phyloP scores from a whole-genome alignment of 2,329 filamentous ascomycete genomes.

The Sporothrix protearum region DNA sequence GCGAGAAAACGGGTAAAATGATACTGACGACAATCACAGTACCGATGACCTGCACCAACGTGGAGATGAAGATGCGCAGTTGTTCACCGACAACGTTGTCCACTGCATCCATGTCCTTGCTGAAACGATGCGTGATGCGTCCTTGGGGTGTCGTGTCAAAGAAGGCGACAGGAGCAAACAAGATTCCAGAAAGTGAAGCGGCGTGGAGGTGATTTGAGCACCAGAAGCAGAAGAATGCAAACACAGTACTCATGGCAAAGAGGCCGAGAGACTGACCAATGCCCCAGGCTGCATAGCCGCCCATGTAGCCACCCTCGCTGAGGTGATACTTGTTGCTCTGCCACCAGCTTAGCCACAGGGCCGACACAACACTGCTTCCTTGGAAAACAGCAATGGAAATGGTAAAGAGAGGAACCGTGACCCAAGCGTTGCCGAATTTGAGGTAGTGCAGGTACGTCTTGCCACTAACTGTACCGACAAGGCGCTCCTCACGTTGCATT shows the following conservation, averaged over 20 bases:
- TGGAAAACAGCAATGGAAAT: conserved; percentile 53
- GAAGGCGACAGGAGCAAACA: conserved; percentile 88
- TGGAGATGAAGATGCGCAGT: conserved; percentile 69
- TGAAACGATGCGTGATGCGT: conserved; percentile 96
- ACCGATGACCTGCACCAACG: conserved; percentile 65
- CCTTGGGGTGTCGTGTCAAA: conserved; percentile 95
- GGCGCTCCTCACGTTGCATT: conserved; percentile 57
- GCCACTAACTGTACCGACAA: conserved; percentile 59
- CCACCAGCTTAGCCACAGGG: conserved; percentile 67
- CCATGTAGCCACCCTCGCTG: conserved; percentile 47
- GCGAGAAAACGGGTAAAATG: conserved; percentile 89
- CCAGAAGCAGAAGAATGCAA: conserved; percentile 41
- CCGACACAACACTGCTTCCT: conserved; percentile 60
- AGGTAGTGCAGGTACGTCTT: conserved; percentile 62
- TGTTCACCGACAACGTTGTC: conserved; percentile 93
- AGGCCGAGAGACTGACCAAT: conserved; percentile 52
- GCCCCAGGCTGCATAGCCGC: conserved; percentile 58
- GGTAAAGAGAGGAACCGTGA: conserved; percentile 53
- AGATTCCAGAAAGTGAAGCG: conserved; percentile 34
- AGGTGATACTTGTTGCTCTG: conserved; percentile 52
- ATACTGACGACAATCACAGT: conserved; percentile 81
- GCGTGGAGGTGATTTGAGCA: conserved; percentile 47
- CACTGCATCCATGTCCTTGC: conserved; percentile 90
- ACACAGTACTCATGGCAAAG: conserved; percentile 58
- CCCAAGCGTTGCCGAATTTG: conserved; percentile 54